phyloP scores from a whole-genome alignment of 257 asterid genomes.

The Thymus quinquecostatus region DNA sequence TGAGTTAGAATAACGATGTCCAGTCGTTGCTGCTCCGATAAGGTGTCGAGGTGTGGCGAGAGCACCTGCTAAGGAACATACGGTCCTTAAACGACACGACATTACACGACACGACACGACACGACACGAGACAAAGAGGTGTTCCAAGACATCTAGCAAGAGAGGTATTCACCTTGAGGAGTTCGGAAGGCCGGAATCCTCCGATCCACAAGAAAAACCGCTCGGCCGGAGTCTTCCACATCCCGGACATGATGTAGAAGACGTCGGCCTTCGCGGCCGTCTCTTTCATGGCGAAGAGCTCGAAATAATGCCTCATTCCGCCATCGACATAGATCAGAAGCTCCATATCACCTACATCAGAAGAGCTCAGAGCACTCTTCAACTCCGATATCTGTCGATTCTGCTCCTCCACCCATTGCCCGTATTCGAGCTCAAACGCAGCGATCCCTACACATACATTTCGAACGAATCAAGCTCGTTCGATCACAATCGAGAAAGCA shows the following conservation, averaged over 20 bases:
- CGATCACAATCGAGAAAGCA: not conserved
- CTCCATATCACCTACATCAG: constrained; percentile 59
- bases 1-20: constrained; percentile 56
- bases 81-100: not conserved
- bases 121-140: no score
- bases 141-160: not conserved
- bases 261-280: constrained; percentile 77
- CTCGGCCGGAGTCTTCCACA: constrained; percentile 85
- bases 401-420: constrained; percentile 82
- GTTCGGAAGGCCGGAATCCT: constrained; percentile 88
- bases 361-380: constrained; percentile 55
- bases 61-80: constrained; percentile 55
- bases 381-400: constrained; percentile 56
- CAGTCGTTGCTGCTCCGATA: constrained; percentile 56
- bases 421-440: constrained; percentile 72
- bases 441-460: constrained; percentile 36
- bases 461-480: not conserved
- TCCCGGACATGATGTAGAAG: constrained; percentile 77
- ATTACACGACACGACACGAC: no score
- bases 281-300: constrained; percentile 81
- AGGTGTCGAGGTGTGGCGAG: constrained; percentile 58
- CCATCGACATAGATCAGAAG: constrained; percentile 52
- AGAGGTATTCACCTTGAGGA: constrained; percentile 59
- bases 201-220: constrained; percentile 93
- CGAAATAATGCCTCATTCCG: constrained; percentile 67